Conservation (phyloP, 2,329 filamentous ascomycete genomes). For the Nothopassalora personata region DNA sequence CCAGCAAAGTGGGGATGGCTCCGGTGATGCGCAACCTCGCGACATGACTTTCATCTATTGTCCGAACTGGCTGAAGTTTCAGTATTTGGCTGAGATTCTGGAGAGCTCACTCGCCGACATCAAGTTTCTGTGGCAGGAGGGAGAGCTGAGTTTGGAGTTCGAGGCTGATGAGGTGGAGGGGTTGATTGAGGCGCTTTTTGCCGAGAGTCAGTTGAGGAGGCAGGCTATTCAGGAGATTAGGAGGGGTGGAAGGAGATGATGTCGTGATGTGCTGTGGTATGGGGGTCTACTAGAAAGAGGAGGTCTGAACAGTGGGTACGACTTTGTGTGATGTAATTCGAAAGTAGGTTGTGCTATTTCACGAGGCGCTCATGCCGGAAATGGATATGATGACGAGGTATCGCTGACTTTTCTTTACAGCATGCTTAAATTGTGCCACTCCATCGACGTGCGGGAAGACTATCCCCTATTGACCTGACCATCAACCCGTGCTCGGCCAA, state of each 20-base stretch:
- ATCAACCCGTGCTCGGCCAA: too few species aligned
- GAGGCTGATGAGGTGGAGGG: constrained; percentile 57
- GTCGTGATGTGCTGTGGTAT: not conserved
- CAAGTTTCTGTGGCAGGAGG: constrained; percentile 60
- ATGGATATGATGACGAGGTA: too few species aligned
- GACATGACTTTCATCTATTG: constrained; percentile 58
- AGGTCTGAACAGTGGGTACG: not conserved
- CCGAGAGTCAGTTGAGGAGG: constrained; percentile 55
- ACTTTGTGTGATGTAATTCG: not conserved
- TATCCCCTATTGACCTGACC: too few species aligned
- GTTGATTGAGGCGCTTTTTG: constrained; percentile 59
- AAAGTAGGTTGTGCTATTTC: too few species aligned
- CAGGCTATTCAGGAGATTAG: constrained; percentile 55
- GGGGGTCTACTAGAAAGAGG: not conserved
- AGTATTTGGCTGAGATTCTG: constrained; percentile 59
- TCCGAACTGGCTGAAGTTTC: constrained; percentile 60
- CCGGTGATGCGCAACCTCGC: constrained; percentile 33
- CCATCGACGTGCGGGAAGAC: too few species aligned
- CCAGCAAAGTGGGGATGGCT: constrained; percentile 35
- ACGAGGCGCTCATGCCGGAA: too few species aligned
- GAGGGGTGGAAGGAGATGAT: constrained; percentile 18
- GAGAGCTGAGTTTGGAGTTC: constrained; percentile 59
- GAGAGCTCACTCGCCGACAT: constrained; percentile 61
- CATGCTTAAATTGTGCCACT: too few species aligned
- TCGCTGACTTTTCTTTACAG: too few species aligned